These are phyloP conservation scores for Acanthamoeba healyi DNA, from an alignment of 208 protist genomes.

Conservation along the genomic window DNA sequence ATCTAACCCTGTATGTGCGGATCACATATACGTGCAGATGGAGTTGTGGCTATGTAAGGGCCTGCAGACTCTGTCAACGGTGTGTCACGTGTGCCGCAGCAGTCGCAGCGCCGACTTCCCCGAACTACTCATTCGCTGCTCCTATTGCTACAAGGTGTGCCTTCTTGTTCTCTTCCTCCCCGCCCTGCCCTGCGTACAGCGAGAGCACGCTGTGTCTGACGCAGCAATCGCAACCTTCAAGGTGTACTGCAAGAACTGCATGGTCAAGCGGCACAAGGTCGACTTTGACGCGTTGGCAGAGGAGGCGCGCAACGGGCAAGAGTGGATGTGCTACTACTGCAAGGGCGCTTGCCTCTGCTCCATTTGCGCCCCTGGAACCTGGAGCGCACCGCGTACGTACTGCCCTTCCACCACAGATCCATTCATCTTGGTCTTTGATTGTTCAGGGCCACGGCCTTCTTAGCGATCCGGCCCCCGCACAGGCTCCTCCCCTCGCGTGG, in stretches of 20 bases:
- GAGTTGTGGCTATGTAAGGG: neutral
- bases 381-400: neutral
- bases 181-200: neutral
- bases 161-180: neutral
- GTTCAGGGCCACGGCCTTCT: too few relatives aligned
- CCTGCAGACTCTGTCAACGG: neutral
- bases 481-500: too few relatives aligned
- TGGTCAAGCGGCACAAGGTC: neutral
- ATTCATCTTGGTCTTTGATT: too few relatives aligned
- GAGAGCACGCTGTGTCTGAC: too few relatives aligned
- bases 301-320: neutral
- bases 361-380: neutral
- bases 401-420: neutral
- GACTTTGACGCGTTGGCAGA: neutral
- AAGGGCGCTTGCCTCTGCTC: neutral
- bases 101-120: constrained; percentile 13
- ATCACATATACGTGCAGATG: neutral
- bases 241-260: neutral
- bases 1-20: neutral
- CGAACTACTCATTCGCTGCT: neutral
- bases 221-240: neutral
- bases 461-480: too few relatives aligned
- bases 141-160: neutral
- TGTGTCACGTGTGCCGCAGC: neutral
- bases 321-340: neutral